Evolutionary conservation across 768 basidiomycete species (phyloP).

Genomic region (Hysterangium stoloniferum): DNA sequence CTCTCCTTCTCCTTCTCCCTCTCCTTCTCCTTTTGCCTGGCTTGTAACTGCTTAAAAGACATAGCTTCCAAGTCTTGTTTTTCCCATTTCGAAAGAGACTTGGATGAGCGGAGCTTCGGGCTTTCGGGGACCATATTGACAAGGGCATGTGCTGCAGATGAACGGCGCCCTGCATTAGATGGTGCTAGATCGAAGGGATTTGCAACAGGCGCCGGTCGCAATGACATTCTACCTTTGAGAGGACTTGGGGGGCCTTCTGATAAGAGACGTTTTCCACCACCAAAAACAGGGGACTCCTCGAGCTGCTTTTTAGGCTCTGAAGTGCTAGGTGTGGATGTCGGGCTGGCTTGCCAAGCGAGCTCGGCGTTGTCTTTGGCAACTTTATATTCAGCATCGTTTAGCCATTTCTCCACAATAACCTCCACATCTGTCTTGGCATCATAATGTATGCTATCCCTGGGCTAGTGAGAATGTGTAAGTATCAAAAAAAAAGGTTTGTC

Average conservation of each 20-base stretch:
- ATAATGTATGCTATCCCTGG: conserved; percentile 69
- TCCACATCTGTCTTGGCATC: conserved; percentile 61
- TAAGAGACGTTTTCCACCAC: conserved; percentile 10
- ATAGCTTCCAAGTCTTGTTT: conserved; percentile 79
- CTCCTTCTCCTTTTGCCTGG: conserved; percentile 36
- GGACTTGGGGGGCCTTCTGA: conserved; percentile 12
- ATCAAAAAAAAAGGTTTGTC: not conserved
- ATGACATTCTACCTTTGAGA: conserved; percentile 2
- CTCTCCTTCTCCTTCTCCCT: conserved; percentile 4
- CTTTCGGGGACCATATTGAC: conserved; percentile 38
- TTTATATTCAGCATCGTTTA: conserved; percentile 65
- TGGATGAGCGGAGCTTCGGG: conserved; percentile 40
- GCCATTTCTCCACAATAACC: conserved; percentile 73
- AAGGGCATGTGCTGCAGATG: conserved; percentile 27
- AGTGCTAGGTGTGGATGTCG: conserved; percentile 16
- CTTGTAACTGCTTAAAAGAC: conserved; percentile 66
- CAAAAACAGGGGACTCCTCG: conserved; percentile 15
- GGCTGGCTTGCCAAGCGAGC: conserved; percentile 60
- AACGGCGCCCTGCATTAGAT: conserved; percentile 36
- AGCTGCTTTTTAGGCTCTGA: conserved; percentile 37
- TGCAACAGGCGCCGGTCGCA: conserved; percentile 1
- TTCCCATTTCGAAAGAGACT: conserved; percentile 72
- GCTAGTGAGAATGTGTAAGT: conserved; percentile 34
- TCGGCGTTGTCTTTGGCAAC: conserved; percentile 52
- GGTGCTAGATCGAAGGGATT: conserved; percentile 20